Evolutionary conservation across 805 yeast genomes (phyloP), one percentile per base, ranked within the genome.

Genomic region (Candida pini): DNA sequence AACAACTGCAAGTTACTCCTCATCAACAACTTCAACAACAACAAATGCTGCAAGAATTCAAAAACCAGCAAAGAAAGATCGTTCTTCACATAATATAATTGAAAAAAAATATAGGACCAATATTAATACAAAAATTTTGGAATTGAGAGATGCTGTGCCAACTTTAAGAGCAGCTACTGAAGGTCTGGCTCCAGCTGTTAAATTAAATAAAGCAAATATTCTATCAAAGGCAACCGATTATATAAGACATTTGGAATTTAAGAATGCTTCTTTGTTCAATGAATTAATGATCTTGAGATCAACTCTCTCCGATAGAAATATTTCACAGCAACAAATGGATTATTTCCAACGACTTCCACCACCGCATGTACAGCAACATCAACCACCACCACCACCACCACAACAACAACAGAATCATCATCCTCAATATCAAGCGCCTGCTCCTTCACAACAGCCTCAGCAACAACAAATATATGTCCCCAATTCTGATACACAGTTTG

Each of bases 71-170:
- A 67, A 62, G 41, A 66, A 65, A 39, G 71, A 71, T 36, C 71
- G 80, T 57, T 68, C 78, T 1, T 71, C 85, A 6, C 94, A 84
- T 59, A 84, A 83, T 51, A 76, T 81, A 67, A 79, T 84, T 45
- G 94, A 85, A 53, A 83, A 83, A 60, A 78, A 81, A 51, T 85
- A 85, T 58, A 60, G 94, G 46, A 79, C 84, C 15, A 83, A 84
- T 50, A 81, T 84, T 45, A 84, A 82, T 49, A 66, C 80, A 35
- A 81, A 78, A 54, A 82, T 84, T 30, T 45, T 73, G 22, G 81
- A 78, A 28, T 68, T 84, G 21, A 66, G 87, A 51, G 82, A 82
- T 46, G 81, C 86, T 3, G 94, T 85, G 13, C 95, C 95, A 3
- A 62, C 92, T 3, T 64, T 85, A 34, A 68, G 87, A 46, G 76